Evolutionary conservation across 192 early-diverging fungal genomes (phyloP).

Genomic region (Entrophospora sp.): DNA sequence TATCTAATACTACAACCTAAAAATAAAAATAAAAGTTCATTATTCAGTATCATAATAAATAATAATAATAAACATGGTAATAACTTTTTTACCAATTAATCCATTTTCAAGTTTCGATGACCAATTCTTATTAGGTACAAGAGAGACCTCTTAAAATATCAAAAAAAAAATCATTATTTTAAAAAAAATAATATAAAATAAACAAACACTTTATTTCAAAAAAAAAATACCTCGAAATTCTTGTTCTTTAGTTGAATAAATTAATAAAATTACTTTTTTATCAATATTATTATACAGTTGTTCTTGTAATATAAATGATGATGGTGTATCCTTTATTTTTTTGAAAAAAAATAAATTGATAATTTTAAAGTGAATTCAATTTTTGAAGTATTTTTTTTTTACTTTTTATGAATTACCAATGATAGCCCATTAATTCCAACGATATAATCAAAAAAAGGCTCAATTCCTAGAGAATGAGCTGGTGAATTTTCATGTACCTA

Average conservation of each 20-base stretch:
- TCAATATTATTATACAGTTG: constrained; percentile 36
- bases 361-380: background rate
- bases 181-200: background rate
- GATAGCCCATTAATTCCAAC: constrained; percentile 47
- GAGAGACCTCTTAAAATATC: constrained; percentile 20
- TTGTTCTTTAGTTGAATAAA: constrained; percentile 54
- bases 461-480: constrained; percentile 52
- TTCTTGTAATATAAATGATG: constrained; percentile 35
- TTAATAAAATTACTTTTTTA: constrained; percentile 37
- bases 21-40: background rate
- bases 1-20: constrained; percentile 56
- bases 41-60: background rate
- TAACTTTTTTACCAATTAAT: constrained; percentile 27
- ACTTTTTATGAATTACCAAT: constrained; percentile 32
- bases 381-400: too few relatives aligned
- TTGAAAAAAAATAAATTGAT: background rate
- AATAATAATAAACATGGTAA: background rate
- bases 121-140: constrained; percentile 28
- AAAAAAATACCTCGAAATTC: constrained; percentile 34
- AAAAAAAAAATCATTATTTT: background rate
- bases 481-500: constrained; percentile 62
- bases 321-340: constrained; percentile 26
- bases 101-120: constrained; percentile 27
- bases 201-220: background rate
- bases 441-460: constrained; percentile 72